Conservation (phyloP, 2,329 filamentous ascomycete species). For the Aspergillus fumigatus region DNA sequence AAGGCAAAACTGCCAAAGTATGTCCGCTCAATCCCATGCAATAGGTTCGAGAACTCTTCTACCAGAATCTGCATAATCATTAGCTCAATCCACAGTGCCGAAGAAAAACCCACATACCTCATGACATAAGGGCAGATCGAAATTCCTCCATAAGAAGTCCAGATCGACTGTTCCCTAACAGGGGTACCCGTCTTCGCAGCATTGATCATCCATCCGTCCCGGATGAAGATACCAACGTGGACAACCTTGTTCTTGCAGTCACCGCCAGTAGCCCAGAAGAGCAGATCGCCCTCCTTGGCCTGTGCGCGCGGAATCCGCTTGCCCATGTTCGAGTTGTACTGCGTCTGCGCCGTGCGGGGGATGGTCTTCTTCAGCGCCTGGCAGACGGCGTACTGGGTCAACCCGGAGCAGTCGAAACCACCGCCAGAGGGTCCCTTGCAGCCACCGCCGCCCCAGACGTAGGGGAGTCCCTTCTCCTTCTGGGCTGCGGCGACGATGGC, state of each 20-base stretch:
- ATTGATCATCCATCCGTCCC: constrained; percentile 21
- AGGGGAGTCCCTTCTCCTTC: constrained; percentile 20
- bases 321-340: constrained; percentile 19
- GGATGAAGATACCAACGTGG: constrained; percentile 22
- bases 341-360: constrained; percentile 20
- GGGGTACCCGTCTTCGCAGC: constrained; percentile 21
- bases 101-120: constrained; percentile 10
- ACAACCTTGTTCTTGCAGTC: constrained; percentile 16
- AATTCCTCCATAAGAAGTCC: constrained; percentile 22
- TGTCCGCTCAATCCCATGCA: neutral
- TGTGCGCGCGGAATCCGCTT: constrained; percentile 14
- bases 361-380: constrained; percentile 17
- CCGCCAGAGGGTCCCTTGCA: constrained; percentile 18
- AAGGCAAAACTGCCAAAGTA: no score
- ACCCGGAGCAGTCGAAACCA: constrained; percentile 24
- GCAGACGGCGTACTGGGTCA: constrained; percentile 24
- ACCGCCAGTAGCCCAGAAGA: constrained; percentile 21
- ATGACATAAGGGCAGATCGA: constrained; percentile 21
- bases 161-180: constrained; percentile 23
- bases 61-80: neutral
- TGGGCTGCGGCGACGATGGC: constrained; percentile 20
- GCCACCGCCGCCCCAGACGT: constrained; percentile 23
- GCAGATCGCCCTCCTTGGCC: constrained; percentile 20
- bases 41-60: neutral
- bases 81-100: neutral